Percentiles rank a stretch among this genome's conserved stretches.
Evolutionary conservation across 257 asterid species (phyloP).

Genomic region (Solanum dulcamara): DNA sequence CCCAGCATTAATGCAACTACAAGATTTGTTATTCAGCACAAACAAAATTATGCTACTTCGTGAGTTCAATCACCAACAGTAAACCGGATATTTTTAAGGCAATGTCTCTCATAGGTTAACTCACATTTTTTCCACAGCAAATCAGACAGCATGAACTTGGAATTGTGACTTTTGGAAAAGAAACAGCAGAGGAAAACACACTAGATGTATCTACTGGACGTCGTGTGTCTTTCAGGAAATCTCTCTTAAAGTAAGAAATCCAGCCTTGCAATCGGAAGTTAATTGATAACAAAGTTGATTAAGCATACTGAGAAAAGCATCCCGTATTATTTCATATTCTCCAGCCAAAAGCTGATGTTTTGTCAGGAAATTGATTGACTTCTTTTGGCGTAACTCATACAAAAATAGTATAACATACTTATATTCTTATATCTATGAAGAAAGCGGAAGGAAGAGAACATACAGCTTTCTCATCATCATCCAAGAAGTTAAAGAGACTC

Average conservation of each 20-base stretch:
- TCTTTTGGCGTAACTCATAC: not conserved
- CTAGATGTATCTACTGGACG: not conserved
- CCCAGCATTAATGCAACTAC: not conserved
- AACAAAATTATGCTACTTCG: not conserved
- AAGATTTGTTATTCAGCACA: not conserved
- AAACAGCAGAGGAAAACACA: not conserved
- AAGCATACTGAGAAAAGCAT: not conserved
- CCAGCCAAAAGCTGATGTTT: not conserved
- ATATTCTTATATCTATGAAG: not conserved
- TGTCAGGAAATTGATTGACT: not conserved
- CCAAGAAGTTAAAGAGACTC: conserved; percentile 56
- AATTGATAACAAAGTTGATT: not conserved
- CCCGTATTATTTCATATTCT: not conserved
- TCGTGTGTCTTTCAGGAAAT: not conserved
- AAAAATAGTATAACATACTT: not conserved
- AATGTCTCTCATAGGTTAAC: not conserved
- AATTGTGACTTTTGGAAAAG: not conserved
- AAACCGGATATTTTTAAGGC: not conserved
- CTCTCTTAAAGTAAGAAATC: not conserved
- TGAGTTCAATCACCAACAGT: not conserved
- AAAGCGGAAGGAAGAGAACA: conserved; percentile 9
- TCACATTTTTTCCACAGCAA: not conserved
- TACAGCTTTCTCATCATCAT: conserved; percentile 93
- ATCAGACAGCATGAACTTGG: not conserved
- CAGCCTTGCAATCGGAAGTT: not conserved